Evolutionary conservation across 306 rosid genomes (phyloP), one percentile per base, ranked within the genome.

Genomic region (Senna tora): DNA sequence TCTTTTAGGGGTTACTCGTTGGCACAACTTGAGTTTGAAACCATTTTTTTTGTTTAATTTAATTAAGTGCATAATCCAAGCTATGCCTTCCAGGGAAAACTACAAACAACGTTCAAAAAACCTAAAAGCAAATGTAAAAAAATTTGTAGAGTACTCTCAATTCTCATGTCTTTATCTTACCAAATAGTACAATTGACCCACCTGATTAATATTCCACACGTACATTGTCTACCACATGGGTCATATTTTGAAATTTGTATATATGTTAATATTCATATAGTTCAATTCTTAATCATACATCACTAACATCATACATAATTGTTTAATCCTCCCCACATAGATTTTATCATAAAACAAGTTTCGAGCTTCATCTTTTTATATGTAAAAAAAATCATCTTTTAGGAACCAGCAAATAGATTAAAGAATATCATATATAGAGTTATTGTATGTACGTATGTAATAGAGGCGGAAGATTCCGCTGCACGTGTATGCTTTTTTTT

Each of bases 171-270:
- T 50, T 21, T 75, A 0, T 78, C 80, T 78, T 5, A 3, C 5
- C 33, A 72, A 74, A 82, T 70, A 70, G 34, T 74, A 68, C 76
- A 65, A 49, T 79, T 72, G 72, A 65, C 75, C 83, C 73, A 71
- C 74, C 72, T 38, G 30, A 61, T 56, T 38, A 57, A 17, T 80
- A 43, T 74, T 56, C 71, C 76, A 82, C 76, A 82, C 76, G 47
- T 19, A 19, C 47, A 16, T 7, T 59, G 65, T 33, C 25, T 59
- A n/a, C 22, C 65, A 59, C 65, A 57, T 65, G 80, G 72, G 83
- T 74, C 83, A 25, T 25, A 25, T 25, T 25, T 25, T 25, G 30
- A 25, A 25, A 25, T 1, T 25, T 25, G 1, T 25, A 25, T 25
- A 25, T 25, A 25, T 3, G 3, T 25, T 25, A 1, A 25, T 25